A percentile compares a stretch with the other conserved stretches of the same genome.
phyloP scores from a whole-genome alignment of 495 filamentous ascomycete genomes.

The Cercophora sp. region DNA sequence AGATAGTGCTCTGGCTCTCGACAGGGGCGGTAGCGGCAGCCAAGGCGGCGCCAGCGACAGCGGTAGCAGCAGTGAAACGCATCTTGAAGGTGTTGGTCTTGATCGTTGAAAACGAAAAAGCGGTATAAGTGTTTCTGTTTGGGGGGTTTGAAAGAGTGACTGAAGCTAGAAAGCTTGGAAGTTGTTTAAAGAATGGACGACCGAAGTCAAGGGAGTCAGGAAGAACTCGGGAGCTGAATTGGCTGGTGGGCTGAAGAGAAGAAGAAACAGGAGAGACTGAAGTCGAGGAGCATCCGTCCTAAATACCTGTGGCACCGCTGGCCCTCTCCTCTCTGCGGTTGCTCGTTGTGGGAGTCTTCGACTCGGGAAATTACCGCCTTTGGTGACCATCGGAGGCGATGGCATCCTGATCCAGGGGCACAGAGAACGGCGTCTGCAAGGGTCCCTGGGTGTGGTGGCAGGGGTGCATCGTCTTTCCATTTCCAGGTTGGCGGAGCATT shows the following conservation, averaged over 20 bases:
- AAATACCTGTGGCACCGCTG: too few species aligned
- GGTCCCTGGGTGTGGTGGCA: constrained; percentile 21
- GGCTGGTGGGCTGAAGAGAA: constrained; percentile 49
- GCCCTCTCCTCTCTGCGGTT: too few species aligned
- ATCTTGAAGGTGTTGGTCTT: constrained; percentile 46
- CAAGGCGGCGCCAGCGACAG: constrained; percentile 49
- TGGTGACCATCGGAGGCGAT: neutral
- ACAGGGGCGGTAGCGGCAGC: constrained; percentile 23
- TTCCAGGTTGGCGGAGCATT: constrained; percentile 16
- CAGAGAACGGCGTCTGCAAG: too few species aligned
- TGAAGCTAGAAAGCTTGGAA: constrained; percentile 40
- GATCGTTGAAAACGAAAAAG: constrained; percentile 34
- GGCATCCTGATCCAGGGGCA: too few species aligned
- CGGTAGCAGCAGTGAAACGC: constrained; percentile 47
- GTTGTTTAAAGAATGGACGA: constrained; percentile 56
- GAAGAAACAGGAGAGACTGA: constrained; percentile 27
- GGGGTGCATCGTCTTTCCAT: constrained; percentile 3
- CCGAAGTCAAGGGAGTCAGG: constrained; percentile 54
- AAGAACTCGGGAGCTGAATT: constrained; percentile 40
- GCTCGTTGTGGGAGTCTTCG: too few species aligned
- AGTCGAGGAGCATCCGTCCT: constrained; percentile 23
- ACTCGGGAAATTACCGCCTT: constrained; percentile 32
- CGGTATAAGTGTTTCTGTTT: constrained; percentile 15
- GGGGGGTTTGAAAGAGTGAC: constrained; percentile 31
- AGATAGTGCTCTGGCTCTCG: constrained; percentile 42